Evolutionary conservation across 1,284 basidiomycete species (phyloP).

Genomic region (Sporisorium exsertum): DNA sequence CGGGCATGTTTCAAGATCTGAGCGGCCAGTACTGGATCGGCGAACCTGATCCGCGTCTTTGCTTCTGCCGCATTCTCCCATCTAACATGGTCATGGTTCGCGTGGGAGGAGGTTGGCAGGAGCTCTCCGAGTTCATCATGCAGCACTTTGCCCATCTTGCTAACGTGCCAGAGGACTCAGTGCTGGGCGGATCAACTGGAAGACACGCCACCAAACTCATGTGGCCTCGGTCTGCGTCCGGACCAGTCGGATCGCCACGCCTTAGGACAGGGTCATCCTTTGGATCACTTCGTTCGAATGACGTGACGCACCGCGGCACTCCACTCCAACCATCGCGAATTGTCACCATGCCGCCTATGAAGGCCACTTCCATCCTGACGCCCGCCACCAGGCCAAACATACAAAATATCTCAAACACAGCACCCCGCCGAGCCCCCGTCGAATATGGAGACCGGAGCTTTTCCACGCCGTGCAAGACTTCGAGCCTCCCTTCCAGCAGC

Average conservation of each 20-base stretch:
- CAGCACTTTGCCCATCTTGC: conserved; percentile 45
- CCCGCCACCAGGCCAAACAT: neutral
- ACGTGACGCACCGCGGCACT: neutral
- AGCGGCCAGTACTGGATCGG: conserved; percentile 65
- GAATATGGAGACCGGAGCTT: neutral
- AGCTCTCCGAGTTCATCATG: conserved; percentile 59
- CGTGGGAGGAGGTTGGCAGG: conserved; percentile 68
- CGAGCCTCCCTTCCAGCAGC: conserved; percentile 10
- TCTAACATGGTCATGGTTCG: conserved; percentile 67
- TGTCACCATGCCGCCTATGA: conserved; percentile 31
- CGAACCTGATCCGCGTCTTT: conserved; percentile 61
- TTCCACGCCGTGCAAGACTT: conserved; percentile 1
- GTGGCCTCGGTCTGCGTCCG: conserved; percentile 43
- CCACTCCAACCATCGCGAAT: conserved; percentile 13
- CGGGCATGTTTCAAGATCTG: conserved; percentile 26
- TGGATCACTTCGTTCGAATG: conserved; percentile 9
- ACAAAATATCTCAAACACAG: neutral
- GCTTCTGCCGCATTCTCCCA: conserved; percentile 65
- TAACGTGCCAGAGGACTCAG: neutral
- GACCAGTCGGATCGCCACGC: conserved; percentile 17
- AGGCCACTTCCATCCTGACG: neutral
- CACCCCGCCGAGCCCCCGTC: neutral
- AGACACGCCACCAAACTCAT: neutral
- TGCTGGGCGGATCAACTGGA: neutral
- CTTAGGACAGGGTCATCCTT: conserved; percentile 16